Evolutionary conservation across 306 rosid species (phyloP).

Genomic region (Ormosia semicastrata): DNA sequence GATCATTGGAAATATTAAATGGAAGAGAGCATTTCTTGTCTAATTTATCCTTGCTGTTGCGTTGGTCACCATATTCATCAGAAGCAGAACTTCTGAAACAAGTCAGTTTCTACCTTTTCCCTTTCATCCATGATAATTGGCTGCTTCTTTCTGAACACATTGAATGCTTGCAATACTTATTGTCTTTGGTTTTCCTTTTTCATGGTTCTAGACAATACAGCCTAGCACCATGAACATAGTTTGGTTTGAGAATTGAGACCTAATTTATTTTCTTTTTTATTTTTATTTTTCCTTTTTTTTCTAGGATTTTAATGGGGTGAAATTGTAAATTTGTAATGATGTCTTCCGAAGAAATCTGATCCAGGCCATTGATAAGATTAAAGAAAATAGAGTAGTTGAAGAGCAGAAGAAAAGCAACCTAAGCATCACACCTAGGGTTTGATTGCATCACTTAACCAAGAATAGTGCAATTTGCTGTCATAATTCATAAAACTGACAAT

Average conservation of each 20-base stretch:
- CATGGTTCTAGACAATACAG: not conserved
- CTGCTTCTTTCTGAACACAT: not conserved
- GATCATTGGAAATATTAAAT: conserved; percentile 50
- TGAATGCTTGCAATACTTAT: not conserved
- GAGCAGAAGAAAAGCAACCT: not conserved
- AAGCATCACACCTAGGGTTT: not conserved
- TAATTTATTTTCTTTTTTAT: not conserved
- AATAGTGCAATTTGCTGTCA: not conserved
- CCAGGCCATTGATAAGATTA: not conserved
- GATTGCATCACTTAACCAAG: not conserved
- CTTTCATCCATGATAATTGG: not conserved
- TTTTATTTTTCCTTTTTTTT: not conserved
- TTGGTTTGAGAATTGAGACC: not conserved
- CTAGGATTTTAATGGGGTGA: not conserved
- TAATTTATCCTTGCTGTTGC: conserved; percentile 67
- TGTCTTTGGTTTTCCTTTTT: not conserved
- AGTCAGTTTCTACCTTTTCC: conserved; percentile 44
- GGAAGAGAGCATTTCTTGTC: conserved; percentile 60
- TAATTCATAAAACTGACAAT: not conserved
- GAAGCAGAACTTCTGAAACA: conserved; percentile 85
- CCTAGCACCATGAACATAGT: not conserved
- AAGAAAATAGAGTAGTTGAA: not conserved
- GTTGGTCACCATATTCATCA: conserved; percentile 88
- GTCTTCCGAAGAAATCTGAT: not conserved
- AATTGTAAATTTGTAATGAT: not conserved